Percentiles rank a stretch among this genome's conserved stretches.
phyloP scores from a whole-genome alignment of 1,284 basidiomycete species.

The Ustilago bromivora region DNA sequence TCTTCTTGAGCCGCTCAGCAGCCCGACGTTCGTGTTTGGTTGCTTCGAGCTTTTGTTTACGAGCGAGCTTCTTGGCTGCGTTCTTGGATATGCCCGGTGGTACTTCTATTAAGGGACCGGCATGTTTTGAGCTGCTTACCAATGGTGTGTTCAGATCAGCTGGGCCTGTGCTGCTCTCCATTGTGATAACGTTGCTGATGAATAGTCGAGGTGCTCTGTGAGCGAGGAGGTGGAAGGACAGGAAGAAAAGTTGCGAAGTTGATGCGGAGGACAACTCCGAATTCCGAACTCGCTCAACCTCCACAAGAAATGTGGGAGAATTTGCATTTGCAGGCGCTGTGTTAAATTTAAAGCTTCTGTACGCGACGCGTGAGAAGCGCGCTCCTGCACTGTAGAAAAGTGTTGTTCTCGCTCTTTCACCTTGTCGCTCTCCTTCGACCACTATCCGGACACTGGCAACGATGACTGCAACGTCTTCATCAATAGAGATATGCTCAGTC shows the following conservation, averaged over 20 bases:
- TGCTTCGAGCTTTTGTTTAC: conserved; percentile 77
- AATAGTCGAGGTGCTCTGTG: neutral
- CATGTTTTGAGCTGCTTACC: conserved; percentile 10
- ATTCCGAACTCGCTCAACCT: conserved; percentile 19
- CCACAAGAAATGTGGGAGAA: conserved; percentile 17
- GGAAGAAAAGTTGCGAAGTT: conserved; percentile 16
- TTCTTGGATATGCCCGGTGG: conserved; percentile 76
- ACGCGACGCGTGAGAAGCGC: conserved; percentile 42
- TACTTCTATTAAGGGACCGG: conserved; percentile 28
- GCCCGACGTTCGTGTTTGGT: conserved; percentile 81
- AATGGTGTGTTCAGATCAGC: neutral
- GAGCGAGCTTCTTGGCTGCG: conserved; percentile 81
- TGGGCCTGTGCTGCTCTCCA: neutral
- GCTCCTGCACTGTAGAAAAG: conserved; percentile 3
- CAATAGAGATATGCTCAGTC: conserved; percentile 35
- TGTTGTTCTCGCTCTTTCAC: conserved; percentile 34
- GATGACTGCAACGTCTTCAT: conserved; percentile 18
- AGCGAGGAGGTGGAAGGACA: neutral
- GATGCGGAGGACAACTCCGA: conserved; percentile 4
- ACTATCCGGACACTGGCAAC: neutral
- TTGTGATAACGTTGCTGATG: neutral
- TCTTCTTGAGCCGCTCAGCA: conserved; percentile 75
- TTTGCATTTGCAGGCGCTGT: conserved; percentile 17
- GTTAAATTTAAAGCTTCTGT: conserved; percentile 6
- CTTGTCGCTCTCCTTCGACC: neutral